phyloP scores from a whole-genome alignment of 352 stramenopile species.

The Pythium periplocum region DNA sequence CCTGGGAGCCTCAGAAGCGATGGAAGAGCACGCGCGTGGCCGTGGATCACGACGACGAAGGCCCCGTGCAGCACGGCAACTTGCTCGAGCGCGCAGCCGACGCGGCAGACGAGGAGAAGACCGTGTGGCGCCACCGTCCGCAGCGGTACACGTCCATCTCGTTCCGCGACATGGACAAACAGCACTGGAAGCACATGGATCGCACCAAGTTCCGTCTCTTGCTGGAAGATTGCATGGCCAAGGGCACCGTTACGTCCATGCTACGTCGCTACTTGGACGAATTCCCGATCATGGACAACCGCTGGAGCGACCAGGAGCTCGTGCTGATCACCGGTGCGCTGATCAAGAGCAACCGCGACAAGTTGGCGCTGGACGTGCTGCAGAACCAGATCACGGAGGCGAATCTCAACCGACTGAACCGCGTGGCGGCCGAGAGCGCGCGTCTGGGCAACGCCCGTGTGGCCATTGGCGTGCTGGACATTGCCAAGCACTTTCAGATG shows the following conservation, averaged over 20 bases:
- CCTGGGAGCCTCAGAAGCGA: too few relatives aligned
- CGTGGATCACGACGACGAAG: background rate
- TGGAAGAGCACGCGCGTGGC: too few relatives aligned
- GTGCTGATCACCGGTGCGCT: conserved; percentile 69
- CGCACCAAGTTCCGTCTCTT: conserved; percentile 51
- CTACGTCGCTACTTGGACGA: conserved; percentile 68
- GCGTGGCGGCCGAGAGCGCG: conserved; percentile 60
- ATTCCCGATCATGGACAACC: conserved; percentile 52
- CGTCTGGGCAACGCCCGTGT: conserved; percentile 59
- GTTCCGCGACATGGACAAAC: conserved; percentile 25
- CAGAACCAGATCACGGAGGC: conserved; percentile 44
- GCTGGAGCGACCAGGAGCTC: conserved; percentile 67
- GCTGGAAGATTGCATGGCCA: conserved; percentile 55
- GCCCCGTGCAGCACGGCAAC: conserved; percentile 10
- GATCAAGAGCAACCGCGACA: conserved; percentile 67
- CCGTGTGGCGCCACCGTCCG: conserved; percentile 16
- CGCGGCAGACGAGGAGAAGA: background rate
- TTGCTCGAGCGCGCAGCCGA: conserved; percentile 7
- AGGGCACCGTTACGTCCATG: conserved; percentile 41
- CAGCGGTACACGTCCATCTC: conserved; percentile 14
- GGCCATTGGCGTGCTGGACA: conserved; percentile 65
- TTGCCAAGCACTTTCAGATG: conserved; percentile 62
- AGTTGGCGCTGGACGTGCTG: conserved; percentile 51
- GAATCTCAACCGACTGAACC: conserved; percentile 54
- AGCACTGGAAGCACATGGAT: conserved; percentile 38